Evolutionary conservation across 2,329 filamentous ascomycete species (phyloP).

Genomic region (Corynespora cassiicola): DNA sequence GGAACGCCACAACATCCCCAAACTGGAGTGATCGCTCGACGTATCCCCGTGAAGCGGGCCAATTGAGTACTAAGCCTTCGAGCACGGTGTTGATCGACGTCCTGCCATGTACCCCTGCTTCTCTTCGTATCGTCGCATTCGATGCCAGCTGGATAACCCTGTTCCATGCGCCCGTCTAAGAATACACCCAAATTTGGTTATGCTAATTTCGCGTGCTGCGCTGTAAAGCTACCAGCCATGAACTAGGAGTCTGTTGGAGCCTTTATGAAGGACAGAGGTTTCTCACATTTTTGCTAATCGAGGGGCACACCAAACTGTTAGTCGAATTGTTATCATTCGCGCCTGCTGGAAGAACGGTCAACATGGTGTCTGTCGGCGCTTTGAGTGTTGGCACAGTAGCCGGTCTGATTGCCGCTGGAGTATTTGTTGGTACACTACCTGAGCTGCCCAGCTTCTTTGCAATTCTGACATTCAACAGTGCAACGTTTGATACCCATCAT

Average conservation of each 20-base stretch:
- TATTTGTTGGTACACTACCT: conserved; percentile 34
- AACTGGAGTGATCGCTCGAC: too few relatives aligned
- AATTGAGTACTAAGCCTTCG: too few relatives aligned
- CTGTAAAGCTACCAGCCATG: neutral
- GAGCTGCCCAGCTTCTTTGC: conserved; percentile 1
- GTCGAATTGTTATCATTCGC: too few relatives aligned
- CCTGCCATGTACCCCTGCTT: too few relatives aligned
- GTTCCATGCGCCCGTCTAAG: neutral
- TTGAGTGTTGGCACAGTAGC: conserved; percentile 44
- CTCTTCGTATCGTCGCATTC: conserved; percentile 5
- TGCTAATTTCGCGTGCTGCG: neutral
- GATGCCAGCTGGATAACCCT: neutral
- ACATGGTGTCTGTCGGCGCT: conserved; percentile 4
- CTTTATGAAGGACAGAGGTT: too few relatives aligned
- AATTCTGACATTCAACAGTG: conserved; percentile 6
- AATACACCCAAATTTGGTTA: conserved; percentile 2
- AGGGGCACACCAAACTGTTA: neutral
- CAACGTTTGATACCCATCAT: conserved; percentile 11
- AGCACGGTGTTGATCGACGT: too few relatives aligned
- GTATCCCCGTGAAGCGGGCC: too few relatives aligned
- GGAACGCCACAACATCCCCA: too few relatives aligned
- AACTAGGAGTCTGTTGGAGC: too few relatives aligned
- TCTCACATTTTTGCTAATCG: neutral
- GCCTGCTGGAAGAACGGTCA: too few relatives aligned
- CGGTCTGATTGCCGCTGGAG: conserved; percentile 48